Evolutionary conservation across 106 monocot genomes (phyloP).

Genomic region (Triglochin maritima): DNA sequence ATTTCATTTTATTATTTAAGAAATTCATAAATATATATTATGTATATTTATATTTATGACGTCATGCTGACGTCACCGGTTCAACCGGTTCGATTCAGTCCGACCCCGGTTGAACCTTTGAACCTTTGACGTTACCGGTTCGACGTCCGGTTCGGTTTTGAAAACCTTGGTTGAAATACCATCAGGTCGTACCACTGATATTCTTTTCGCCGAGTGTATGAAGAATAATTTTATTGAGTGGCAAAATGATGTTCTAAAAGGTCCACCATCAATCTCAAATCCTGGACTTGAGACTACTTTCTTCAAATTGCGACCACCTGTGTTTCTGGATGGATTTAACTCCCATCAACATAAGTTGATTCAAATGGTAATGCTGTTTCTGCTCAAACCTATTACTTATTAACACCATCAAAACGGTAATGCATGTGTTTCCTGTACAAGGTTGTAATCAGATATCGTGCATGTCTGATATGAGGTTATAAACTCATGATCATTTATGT

Average conservation of each 20-base stretch:
- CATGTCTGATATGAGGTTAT: no score
- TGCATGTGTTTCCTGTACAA: neutral
- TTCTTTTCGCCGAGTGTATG: conserved; percentile 84
- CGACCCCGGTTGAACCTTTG: no score
- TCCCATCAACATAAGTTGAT: conserved; percentile 73
- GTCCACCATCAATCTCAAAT: conserved; percentile 1
- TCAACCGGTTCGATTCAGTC: no score
- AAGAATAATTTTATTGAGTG: conserved; percentile 74
- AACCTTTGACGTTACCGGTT: no score
- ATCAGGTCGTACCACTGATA: conserved; percentile 48
- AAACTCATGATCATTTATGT: no score
- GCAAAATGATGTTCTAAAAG: conserved; percentile 40
- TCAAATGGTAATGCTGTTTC: conserved; percentile 45
- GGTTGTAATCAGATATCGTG: no score
- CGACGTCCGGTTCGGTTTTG: no score
- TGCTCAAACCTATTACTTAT: neutral
- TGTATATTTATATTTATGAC: no score
- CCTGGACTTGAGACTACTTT: conserved; percentile 54
- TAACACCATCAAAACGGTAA: neutral
- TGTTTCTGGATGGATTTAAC: conserved; percentile 65
- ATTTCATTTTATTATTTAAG: no score
- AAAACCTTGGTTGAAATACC: conserved; percentile 19
- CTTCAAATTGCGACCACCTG: conserved; percentile 78
- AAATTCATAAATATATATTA: no score
- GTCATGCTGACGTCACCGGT: no score